Evolutionary conservation across 768 basidiomycete genomes (phyloP), one percentile per base, ranked within the genome.

Genomic region (Epithele typhae): DNA sequence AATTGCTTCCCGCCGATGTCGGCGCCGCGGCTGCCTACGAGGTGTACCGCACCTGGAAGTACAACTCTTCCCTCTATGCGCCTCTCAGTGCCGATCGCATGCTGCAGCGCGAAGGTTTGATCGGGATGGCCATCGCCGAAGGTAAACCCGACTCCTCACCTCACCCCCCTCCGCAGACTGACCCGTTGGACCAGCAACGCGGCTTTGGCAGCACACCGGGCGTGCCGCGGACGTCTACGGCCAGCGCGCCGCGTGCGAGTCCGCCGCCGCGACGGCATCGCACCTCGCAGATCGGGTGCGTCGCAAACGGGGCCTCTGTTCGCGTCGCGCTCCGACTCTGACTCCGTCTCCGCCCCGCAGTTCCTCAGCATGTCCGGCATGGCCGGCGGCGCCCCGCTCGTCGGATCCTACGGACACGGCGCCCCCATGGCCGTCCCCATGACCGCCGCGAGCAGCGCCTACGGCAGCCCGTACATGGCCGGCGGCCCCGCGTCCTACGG

Each of bases 1-100:
- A 66, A 36, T 67, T 87, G 65, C 60, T 69, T 8, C 81, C 85
- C 1, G 56, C 64, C 15, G 83, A 87, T 48, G 73, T 90, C 11
- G 87, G 87, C 0, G 77, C 82, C 52, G 87, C 87, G 2, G 86
- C 86, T 7, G 86, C 83, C 1, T 88, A 86, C 59, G 85, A 88
- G 62, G 83, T 84, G 1, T 81, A 82, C 62, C 74, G 84, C 18
- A 73, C 74, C 21, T 84, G 82, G 79, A 77, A 77, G 40, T 76
- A 80, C 53, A 46, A 51, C 27, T 68, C 64, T 3, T 35, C 49
- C 24, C 69, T 82, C 34, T 77, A 81, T 45, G 75, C 78, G 39
- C 76, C 79, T 18, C 56, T 84, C 3, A 72, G 72, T 43, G 75
- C 71, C 7, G 78, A 84, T 53, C 60, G 65, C 34, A 81, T 79